Evolutionary conservation across 2,329 filamentous ascomycete species (phyloP).

Genomic region (Passalora sequoiae): DNA sequence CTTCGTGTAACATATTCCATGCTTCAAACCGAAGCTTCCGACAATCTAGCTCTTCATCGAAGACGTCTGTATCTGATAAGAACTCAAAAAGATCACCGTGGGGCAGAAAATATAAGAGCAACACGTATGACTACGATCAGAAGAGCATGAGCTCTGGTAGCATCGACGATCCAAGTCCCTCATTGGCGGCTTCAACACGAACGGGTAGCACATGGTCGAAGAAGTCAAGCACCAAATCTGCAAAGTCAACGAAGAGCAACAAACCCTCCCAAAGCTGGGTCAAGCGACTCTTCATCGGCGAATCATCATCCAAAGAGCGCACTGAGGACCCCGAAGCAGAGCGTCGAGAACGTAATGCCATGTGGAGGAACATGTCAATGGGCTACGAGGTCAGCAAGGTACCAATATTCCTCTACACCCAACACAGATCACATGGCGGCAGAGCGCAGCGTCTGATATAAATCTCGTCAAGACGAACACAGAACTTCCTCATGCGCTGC

Average conservation of each 20-base stretch:
- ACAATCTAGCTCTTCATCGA: neutral
- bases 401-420: neutral
- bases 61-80: neutral
- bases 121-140: neutral
- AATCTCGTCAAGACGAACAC: neutral
- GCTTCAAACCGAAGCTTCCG: neutral
- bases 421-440: neutral
- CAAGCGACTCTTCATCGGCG: conserved; percentile 9
- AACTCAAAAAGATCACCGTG: neutral
- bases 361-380: conserved; percentile 16
- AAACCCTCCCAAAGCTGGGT: conserved; percentile 9
- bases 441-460: too few species aligned
- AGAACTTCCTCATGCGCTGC: conserved; percentile 2
- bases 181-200: neutral
- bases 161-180: too few species aligned
- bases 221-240: neutral
- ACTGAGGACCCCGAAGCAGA: conserved; percentile 12
- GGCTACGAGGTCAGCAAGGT: conserved; percentile 10
- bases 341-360: conserved; percentile 8
- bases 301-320: neutral
- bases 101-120: conserved; percentile 1
- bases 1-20: neutral
- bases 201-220: neutral
- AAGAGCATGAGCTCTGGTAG: neutral
- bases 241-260: conserved; percentile 5